Evolutionary conservation across 2,329 filamentous ascomycete species (phyloP).

Genomic region (Alternaria novae-zelandiae): DNA sequence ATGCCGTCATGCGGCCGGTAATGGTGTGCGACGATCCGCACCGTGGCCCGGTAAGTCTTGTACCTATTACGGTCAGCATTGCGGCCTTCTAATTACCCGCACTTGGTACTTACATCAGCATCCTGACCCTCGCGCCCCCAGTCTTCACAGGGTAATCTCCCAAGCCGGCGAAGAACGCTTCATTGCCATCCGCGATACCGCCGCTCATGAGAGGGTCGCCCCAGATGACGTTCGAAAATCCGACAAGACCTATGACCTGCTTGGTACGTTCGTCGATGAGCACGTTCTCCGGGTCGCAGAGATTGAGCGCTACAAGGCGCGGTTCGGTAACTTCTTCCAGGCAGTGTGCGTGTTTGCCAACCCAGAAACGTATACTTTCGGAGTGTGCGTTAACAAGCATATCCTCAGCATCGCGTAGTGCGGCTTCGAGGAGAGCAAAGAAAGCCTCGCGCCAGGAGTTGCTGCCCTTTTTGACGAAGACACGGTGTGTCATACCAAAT

Average conservation of each 20-base stretch:
- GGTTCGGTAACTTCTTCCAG: constrained; percentile 60
- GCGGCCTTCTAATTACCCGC: background rate
- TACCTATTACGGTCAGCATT: constrained; percentile 46
- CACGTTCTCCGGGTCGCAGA: constrained; percentile 58
- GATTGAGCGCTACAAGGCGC: constrained; percentile 58
- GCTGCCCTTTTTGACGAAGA: constrained; percentile 54
- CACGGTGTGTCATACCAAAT: constrained; percentile 60
- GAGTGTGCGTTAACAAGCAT: constrained; percentile 65
- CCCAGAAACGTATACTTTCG: constrained; percentile 58
- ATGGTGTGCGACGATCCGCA: constrained; percentile 53
- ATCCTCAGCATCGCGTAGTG: constrained; percentile 64
- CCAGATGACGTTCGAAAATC: constrained; percentile 62
- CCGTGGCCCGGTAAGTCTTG: constrained; percentile 51
- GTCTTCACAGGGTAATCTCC: constrained; percentile 45
- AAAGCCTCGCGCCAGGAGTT: constrained; percentile 63
- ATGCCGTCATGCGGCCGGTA: constrained; percentile 51
- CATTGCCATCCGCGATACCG: constrained; percentile 48
- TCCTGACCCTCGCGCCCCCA: constrained; percentile 42
- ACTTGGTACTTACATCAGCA: constrained; percentile 50
- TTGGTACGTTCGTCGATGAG: constrained; percentile 58
- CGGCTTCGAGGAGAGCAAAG: constrained; percentile 57
- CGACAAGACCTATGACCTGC: constrained; percentile 58
- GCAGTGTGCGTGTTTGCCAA: constrained; percentile 52
- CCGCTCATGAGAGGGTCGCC: constrained; percentile 63
- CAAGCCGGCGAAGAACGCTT: constrained; percentile 53